These are phyloP conservation scores for Uronychia setigera DNA, from an alignment of 73 alveolate genomes.

Conservation along the genomic window DNA sequence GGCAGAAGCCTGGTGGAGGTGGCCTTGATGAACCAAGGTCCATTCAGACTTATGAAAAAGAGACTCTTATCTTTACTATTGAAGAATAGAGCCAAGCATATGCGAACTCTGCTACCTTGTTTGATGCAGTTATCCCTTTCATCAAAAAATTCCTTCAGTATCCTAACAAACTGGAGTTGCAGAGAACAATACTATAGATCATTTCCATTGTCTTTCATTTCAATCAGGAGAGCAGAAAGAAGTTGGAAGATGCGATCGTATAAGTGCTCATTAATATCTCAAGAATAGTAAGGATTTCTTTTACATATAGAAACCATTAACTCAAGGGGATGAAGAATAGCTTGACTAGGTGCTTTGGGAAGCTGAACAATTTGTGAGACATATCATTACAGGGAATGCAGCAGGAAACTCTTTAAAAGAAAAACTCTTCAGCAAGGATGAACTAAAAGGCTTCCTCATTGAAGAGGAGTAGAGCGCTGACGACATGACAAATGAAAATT, in stretches of 20 bases:
- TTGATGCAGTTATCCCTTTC: constrained; percentile 31
- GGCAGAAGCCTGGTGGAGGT: background rate
- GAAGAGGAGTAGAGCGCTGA: constrained; percentile 9
- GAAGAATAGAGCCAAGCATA: constrained; percentile 27
- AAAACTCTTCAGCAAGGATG: constrained; percentile 33
- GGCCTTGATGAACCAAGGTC: background rate
- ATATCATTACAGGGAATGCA: constrained; percentile 17
- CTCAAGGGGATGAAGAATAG: background rate
- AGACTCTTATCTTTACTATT: background rate
- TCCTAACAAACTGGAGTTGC: constrained; percentile 8
- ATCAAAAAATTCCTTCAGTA: constrained; percentile 46
- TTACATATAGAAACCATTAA: background rate
- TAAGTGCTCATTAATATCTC: constrained; percentile 39
- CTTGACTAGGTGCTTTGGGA: background rate
- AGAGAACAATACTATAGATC: constrained; percentile 9
- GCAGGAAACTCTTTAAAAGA: constrained; percentile 34
- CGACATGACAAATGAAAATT: too few species aligned
- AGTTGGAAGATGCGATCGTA: constrained; percentile 48
- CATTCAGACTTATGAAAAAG: constrained; percentile 2
- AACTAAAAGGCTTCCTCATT: constrained; percentile 11
- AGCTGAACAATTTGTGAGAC: constrained; percentile 22
- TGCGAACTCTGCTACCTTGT: constrained; percentile 37
- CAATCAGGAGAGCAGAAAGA: constrained; percentile 20
- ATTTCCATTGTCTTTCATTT: constrained; percentile 32
- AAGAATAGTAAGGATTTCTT: background rate